Percentiles rank a stretch among this genome's conserved stretches.
Conservation (phyloP, 2,329 filamentous ascomycete genomes). For the Colletotrichum australisinense region DNA sequence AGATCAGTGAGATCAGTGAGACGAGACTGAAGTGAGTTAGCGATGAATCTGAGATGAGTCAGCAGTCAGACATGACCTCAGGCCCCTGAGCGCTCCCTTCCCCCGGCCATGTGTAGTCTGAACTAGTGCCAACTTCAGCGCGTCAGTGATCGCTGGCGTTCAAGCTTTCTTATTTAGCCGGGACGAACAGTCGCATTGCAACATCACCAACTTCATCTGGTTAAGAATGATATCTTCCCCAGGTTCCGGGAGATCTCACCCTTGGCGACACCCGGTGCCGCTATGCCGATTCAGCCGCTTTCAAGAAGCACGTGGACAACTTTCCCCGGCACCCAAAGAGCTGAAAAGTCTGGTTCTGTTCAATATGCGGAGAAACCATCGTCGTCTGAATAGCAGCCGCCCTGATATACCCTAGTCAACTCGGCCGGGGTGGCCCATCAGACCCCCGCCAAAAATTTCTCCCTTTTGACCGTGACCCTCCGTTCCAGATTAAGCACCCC, state of each 20-base stretch:
- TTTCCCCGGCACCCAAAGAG: background rate
- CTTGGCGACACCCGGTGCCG: slow-evolving; percentile 4
- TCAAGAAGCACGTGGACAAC: background rate
- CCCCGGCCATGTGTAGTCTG: background rate
- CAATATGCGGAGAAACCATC: background rate
- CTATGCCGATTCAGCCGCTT: slow-evolving; percentile 21
- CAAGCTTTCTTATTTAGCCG: slow-evolving; percentile 20
- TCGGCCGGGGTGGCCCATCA: background rate
- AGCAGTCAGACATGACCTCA: background rate
- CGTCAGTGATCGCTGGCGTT: background rate
- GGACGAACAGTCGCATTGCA: background rate
- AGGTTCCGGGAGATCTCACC: slow-evolving; percentile 11
- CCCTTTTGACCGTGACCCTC: slow-evolving; percentile 29
- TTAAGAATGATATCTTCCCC: background rate
- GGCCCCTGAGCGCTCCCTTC: background rate
- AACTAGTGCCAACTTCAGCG: background rate
- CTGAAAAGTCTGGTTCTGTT: background rate
- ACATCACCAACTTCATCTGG: background rate
- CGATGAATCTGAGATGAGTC: background rate
- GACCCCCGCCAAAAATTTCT: slow-evolving; percentile 7
- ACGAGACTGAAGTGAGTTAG: background rate
- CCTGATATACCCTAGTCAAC: background rate
- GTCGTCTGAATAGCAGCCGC: slow-evolving; percentile 1
- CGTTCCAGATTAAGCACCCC: slow-evolving; percentile 34
- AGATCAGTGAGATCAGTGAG: background rate